Percentiles rank a stretch among this genome's conserved stretches.
These are phyloP conservation scores for Colletotrichum tamarilloi DNA, from an alignment of 2,329 filamentous ascomycete genomes.

Conservation along the genomic window DNA sequence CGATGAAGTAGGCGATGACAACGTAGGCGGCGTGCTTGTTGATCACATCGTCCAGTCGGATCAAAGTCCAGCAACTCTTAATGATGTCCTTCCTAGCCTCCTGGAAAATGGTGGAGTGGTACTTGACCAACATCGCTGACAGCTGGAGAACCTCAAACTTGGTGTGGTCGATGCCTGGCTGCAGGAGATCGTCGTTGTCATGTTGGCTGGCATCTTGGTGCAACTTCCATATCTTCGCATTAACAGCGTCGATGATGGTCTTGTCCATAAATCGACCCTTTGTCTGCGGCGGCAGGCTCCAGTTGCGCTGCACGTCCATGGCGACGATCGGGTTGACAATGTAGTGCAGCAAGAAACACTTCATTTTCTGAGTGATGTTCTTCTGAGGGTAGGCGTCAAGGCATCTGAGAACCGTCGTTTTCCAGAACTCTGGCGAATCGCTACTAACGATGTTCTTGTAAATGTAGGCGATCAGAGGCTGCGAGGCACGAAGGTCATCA, in stretches of 20 bases:
- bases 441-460: constrained; percentile 87
- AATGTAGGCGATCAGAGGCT: constrained; percentile 83
- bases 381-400: constrained; percentile 88
- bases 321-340: constrained; percentile 96
- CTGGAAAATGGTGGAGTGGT: constrained; percentile 87
- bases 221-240: constrained; percentile 93
- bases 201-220: constrained; percentile 85
- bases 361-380: constrained; percentile 85
- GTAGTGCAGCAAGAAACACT: constrained; percentile 91
- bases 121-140: constrained; percentile 94
- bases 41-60: constrained; percentile 97
- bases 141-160: constrained; percentile 96
- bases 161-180: constrained; percentile 92
- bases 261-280: constrained; percentile 83
- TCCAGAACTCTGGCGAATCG: constrained; percentile 88
- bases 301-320: constrained; percentile 92
- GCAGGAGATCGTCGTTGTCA: constrained; percentile 86
- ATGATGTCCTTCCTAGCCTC: constrained; percentile 98
- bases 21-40: constrained; percentile 99
- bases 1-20: constrained; percentile 97
- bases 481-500: constrained; percentile 82
- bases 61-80: constrained; percentile 99
- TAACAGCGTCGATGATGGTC: constrained; percentile 87
- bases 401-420: constrained; percentile 82
- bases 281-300: constrained; percentile 67